Percentiles rank a stretch among this genome's conserved stretches.
Conservation (phyloP, 2,329 filamentous ascomycete genomes). For the Madurella fahalii region DNA sequence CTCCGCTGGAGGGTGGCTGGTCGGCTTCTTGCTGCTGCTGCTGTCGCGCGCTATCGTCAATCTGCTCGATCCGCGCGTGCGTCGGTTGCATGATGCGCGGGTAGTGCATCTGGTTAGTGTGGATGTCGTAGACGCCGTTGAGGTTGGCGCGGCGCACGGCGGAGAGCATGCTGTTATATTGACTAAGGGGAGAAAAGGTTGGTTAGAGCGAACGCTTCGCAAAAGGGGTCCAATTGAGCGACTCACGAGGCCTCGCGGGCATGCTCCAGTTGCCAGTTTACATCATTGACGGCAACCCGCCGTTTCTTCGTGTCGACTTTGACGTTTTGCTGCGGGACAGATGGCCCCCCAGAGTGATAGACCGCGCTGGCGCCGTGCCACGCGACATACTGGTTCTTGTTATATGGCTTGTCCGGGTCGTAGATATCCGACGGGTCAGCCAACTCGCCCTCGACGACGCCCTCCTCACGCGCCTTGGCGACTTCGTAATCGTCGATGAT, state of each 20-base stretch:
- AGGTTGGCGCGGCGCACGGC: conserved; percentile 65
- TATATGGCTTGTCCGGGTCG: conserved; percentile 79
- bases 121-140: conserved; percentile 81
- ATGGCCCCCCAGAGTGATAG: conserved; percentile 78
- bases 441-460: conserved; percentile 80
- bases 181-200: conserved; percentile 50
- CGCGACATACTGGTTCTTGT: conserved; percentile 97
- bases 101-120: conserved; percentile 89
- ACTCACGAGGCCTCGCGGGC: conserved; percentile 81
- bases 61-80: conserved; percentile 74
- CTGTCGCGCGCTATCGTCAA: conserved; percentile 45
- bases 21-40: conserved; percentile 30
- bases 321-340: conserved; percentile 68
- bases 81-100: conserved; percentile 87
- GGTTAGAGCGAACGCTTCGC: conserved; percentile 5
- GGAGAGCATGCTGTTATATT: conserved; percentile 75
- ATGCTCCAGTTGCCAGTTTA: conserved; percentile 97
- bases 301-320: conserved; percentile 75
- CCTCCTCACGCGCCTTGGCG: conserved; percentile 67
- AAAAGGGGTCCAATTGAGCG: not conserved
- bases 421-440: conserved; percentile 85
- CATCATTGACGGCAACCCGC: conserved; percentile 82
- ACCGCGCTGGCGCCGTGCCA: conserved; percentile 97
- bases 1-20: conserved; percentile 27
- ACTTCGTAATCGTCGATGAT: conserved; percentile 89